phyloP scores from a whole-genome alignment of 2,329 filamentous ascomycete genomes.

The Exserohilum rostratum region DNA sequence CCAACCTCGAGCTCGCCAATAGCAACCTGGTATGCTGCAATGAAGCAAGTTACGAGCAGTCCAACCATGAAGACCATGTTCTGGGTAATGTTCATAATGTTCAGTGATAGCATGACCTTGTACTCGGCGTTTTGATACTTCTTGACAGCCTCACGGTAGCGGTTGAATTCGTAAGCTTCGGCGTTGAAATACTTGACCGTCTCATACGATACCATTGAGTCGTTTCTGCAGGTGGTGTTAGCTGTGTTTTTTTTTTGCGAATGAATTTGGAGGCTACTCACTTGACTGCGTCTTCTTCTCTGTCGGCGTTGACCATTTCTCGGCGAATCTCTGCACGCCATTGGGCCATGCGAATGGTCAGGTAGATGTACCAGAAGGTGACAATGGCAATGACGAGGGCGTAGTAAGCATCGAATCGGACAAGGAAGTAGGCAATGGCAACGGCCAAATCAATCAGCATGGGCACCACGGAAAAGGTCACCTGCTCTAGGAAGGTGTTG shows the following conservation, averaged over 20 bases:
- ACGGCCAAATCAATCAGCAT: slow-evolving; percentile 91
- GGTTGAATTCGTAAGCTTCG: slow-evolving; percentile 63
- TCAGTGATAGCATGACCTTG: slow-evolving; percentile 62
- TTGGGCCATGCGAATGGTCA: slow-evolving; percentile 94
- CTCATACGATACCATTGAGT: slow-evolving; percentile 98
- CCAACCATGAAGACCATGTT: slow-evolving; percentile 69
- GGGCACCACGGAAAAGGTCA: slow-evolving; percentile 93
- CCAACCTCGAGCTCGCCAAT: slow-evolving; percentile 66
- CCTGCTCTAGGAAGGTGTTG: slow-evolving; percentile 94
- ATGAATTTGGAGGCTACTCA: slow-evolving; percentile 45
- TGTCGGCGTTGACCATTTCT: slow-evolving; percentile 91
- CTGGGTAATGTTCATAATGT: slow-evolving; percentile 66
- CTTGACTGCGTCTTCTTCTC: slow-evolving; percentile 96
- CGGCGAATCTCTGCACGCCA: slow-evolving; percentile 89
- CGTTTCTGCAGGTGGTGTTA: slow-evolving; percentile 65
- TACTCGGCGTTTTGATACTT: slow-evolving; percentile 65
- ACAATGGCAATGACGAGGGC: slow-evolving; percentile 87
- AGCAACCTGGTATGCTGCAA: slow-evolving; percentile 73
- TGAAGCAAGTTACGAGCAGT: slow-evolving; percentile 71
- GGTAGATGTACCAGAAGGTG: slow-evolving; percentile 94
- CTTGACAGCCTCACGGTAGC: slow-evolving; percentile 62
- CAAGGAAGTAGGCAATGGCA: slow-evolving; percentile 80
- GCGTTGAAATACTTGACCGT: slow-evolving; percentile 71
- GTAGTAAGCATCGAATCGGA: slow-evolving; percentile 85
- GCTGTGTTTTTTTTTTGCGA: slow-evolving; percentile 3